A percentile compares a stretch with the other conserved stretches of the same genome.
phyloP scores from a whole-genome alignment of 2,329 filamentous ascomycete species.

The Colletotrichum sp. region DNA sequence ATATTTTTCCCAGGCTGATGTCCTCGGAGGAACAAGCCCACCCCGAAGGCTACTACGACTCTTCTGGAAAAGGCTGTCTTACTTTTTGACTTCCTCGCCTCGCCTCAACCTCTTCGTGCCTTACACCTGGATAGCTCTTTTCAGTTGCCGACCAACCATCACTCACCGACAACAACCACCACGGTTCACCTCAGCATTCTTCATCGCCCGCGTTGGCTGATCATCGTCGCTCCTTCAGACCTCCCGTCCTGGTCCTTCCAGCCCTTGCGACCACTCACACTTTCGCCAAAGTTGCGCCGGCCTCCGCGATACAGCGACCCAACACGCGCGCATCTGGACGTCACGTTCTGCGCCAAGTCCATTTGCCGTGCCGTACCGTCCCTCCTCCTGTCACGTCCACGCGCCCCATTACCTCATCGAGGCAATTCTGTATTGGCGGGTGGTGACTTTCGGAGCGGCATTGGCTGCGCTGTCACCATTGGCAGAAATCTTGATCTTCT shows the following conservation, averaged over 20 bases:
- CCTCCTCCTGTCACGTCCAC: neutral
- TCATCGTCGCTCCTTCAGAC: neutral
- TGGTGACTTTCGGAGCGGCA: neutral
- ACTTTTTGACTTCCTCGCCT: neutral
- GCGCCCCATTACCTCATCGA: neutral
- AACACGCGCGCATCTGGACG: neutral
- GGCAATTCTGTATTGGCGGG: neutral
- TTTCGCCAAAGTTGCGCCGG: neutral
- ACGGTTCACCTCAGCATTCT: neutral
- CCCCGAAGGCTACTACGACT: neutral
- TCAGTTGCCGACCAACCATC: neutral
- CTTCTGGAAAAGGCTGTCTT: neutral
- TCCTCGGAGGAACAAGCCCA: neutral
- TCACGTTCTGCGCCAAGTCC: neutral
- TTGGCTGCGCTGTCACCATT: neutral
- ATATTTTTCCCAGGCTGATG: neutral
- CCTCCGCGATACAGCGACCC: neutral
- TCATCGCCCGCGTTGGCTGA: neutral
- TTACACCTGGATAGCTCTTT: neutral
- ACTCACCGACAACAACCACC: neutral
- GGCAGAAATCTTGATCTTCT: neutral
- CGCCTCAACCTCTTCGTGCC: neutral
- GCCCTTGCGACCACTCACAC: neutral
- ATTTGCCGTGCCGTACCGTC: neutral
- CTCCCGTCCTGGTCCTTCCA: neutral